Evolutionary conservation across 306 rosid species (phyloP).

Genomic region (Quercus parvula): DNA sequence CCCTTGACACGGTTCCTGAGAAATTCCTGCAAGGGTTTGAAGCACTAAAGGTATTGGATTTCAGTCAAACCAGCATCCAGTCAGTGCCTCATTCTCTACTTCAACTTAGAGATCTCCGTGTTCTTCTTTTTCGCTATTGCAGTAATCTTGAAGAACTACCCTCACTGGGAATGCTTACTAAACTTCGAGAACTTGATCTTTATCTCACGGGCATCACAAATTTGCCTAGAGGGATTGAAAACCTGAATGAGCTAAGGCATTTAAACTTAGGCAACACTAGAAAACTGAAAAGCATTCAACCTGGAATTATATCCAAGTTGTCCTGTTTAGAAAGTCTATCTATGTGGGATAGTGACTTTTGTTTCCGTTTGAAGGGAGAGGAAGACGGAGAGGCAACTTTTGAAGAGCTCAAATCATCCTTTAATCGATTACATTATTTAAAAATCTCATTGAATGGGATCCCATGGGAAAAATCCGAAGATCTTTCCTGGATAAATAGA

Average conservation of each 20-base stretch:
- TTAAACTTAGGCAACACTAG: background rate
- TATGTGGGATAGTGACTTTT: background rate
- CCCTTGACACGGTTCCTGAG: constrained; percentile 3
- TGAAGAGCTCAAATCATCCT: constrained; percentile 11
- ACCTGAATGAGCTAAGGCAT: constrained; percentile 1
- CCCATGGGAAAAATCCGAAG: background rate
- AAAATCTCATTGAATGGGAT: background rate
- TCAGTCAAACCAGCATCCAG: background rate
- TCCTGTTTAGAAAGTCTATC: constrained; percentile 6
- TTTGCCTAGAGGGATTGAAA: constrained; percentile 12
- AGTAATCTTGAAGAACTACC: constrained; percentile 4
- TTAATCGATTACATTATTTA: background rate
- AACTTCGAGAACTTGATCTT: constrained; percentile 12
- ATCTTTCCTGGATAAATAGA: constrained; percentile 3
- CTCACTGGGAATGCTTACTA: background rate
- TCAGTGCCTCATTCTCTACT: constrained; percentile 5
- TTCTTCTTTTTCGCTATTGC: background rate
- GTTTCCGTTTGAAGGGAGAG: background rate
- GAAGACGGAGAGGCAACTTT: background rate
- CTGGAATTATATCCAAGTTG: constrained; percentile 14
- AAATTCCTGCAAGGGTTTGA: constrained; percentile 6
- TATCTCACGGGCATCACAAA: background rate
- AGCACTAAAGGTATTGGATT: constrained; percentile 5
- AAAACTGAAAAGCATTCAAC: background rate
- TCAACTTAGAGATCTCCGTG: constrained; percentile 1